phyloP scores from a whole-genome alignment of 2,329 filamentous ascomycete species.

The Pseudogymnoascus destructans region DNA sequence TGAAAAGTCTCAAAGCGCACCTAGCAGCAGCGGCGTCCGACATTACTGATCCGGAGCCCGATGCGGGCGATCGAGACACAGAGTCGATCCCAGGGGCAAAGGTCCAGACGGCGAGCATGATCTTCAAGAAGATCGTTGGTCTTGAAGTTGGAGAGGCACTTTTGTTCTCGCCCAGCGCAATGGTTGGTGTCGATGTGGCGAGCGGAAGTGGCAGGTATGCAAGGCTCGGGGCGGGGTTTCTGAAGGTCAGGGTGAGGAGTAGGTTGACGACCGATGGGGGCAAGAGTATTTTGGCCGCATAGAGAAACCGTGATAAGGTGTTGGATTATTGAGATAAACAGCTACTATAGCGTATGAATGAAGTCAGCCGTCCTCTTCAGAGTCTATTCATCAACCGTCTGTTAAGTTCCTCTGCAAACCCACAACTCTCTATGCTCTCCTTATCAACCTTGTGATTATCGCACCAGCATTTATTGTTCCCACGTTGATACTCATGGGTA shows the following conservation, averaged over 20 bases:
- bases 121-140: slow-evolving; percentile 35
- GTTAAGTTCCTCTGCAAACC: neutral
- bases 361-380: neutral
- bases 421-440: neutral
- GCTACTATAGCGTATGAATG: neutral
- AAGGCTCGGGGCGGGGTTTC: slow-evolving; percentile 24
- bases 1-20: slow-evolving; percentile 31
- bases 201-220: neutral
- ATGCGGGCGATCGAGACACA: slow-evolving; percentile 20
- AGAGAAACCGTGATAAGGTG: neutral
- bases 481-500: neutral
- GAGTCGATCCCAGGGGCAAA: slow-evolving; percentile 11
- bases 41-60: slow-evolving; percentile 22
- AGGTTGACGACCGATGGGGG: slow-evolving; percentile 34
- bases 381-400: neutral
- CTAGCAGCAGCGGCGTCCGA: slow-evolving; percentile 32
- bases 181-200: slow-evolving; percentile 23
- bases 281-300: slow-evolving; percentile 26
- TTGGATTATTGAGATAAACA: neutral
- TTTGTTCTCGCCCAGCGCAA: slow-evolving; percentile 34
- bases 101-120: slow-evolving; percentile 16
- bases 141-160: slow-evolving; percentile 36
- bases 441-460: neutral
- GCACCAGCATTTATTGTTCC: neutral
- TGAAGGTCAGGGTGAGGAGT: slow-evolving; percentile 29